These are phyloP conservation scores for Pestalotiopsis sp. DNA, from an alignment of 2,329 filamentous ascomycete species.

Conservation along the genomic window DNA sequence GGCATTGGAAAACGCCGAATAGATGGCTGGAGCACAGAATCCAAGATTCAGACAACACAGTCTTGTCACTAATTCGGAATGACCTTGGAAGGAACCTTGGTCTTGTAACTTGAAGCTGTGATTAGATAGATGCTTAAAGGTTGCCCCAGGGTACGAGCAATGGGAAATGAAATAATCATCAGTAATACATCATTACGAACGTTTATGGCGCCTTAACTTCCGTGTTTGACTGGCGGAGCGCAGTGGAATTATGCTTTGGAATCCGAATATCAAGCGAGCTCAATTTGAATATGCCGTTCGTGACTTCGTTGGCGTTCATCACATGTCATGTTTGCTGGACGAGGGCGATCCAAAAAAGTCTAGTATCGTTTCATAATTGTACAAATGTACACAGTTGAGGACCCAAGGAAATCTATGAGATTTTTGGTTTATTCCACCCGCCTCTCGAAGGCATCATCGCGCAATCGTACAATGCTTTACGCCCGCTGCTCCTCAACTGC, in stretches of 20 bases:
- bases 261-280: background rate
- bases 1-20: constrained; percentile 50
- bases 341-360: constrained; percentile 10
- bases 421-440: constrained; percentile 16
- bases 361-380: constrained; percentile 30
- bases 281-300: background rate
- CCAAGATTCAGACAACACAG: background rate
- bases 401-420: constrained; percentile 34
- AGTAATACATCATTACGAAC: background rate
- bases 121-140: background rate
- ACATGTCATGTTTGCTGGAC: constrained; percentile 1
- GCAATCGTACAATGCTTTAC: constrained; percentile 28
- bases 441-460: constrained; percentile 19
- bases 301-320: background rate
- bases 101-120: background rate
- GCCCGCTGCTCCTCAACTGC: constrained; percentile 2
- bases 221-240: too few relatives aligned
- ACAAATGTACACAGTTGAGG: constrained; percentile 32
- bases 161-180: background rate
- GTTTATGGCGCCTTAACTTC: background rate
- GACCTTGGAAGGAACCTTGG: background rate
- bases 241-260: too few relatives aligned
- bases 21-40: background rate
- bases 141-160: background rate
- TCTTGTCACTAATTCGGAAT: background rate